A percentile compares a stretch with the other conserved stretches of the same genome.
phyloP scores from a whole-genome alignment of 2,329 filamentous ascomycete genomes.

The Paraconiothyrium sp. region DNA sequence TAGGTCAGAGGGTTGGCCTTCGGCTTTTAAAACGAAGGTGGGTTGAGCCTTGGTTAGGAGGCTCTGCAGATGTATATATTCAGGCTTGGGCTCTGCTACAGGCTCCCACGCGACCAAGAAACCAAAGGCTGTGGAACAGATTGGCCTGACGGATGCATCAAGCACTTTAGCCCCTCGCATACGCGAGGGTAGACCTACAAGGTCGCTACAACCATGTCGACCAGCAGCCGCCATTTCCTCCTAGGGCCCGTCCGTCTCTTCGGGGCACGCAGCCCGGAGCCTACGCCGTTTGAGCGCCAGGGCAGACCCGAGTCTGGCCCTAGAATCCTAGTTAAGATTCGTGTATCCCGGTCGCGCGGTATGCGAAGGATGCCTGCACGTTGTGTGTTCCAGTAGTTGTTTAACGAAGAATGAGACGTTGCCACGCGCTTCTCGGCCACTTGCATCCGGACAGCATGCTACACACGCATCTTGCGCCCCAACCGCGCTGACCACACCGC shows the following conservation, averaged over 20 bases:
- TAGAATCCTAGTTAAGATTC: constrained; percentile 30
- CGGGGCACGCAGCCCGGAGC: constrained; percentile 42
- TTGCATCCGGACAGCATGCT: constrained; percentile 18
- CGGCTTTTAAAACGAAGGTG: constrained; percentile 33
- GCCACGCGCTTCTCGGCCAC: constrained; percentile 21
- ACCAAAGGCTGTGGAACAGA: constrained; percentile 38
- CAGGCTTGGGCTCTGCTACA: constrained; percentile 32
- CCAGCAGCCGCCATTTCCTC: constrained; percentile 32
- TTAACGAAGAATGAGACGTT: constrained; percentile 8
- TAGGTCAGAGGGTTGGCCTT: constrained; percentile 22
- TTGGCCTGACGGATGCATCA: constrained; percentile 39
- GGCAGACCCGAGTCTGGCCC: constrained; percentile 38
- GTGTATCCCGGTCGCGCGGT: constrained; percentile 42
- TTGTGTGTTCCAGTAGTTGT: constrained; percentile 7
- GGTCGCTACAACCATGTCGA: constrained; percentile 25
- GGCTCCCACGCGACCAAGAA: constrained; percentile 27
- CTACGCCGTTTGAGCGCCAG: constrained; percentile 39
- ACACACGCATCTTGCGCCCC: constrained; percentile 13
- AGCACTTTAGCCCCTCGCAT: constrained; percentile 42
- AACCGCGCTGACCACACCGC: constrained; percentile 12
- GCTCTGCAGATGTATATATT: constrained; percentile 36
- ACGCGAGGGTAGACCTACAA: constrained; percentile 35
- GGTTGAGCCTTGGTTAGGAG: constrained; percentile 32
- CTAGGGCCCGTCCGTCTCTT: constrained; percentile 32
- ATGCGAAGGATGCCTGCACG: constrained; percentile 26